These are phyloP conservation scores for Auxenochlorella protothecoides DNA, from an alignment of 139 green algal species.

Conservation along the genomic window DNA sequence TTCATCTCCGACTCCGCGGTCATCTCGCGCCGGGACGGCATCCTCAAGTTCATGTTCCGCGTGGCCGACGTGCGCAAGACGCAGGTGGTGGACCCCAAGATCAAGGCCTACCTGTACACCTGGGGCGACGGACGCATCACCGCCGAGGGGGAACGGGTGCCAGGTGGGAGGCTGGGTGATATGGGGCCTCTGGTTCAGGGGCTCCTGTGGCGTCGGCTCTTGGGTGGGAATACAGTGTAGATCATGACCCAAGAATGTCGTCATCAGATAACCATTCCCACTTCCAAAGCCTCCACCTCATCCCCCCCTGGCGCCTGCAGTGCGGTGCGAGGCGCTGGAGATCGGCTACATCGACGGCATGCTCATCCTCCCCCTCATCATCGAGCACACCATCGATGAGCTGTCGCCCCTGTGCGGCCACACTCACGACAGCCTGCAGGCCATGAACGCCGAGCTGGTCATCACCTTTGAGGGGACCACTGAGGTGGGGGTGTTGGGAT, in stretches of 20 bases:
- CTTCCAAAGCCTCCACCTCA: too few species aligned
- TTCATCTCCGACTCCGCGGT: slow-evolving; percentile 69
- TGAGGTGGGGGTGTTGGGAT: slow-evolving; percentile 26
- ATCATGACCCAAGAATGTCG: too few species aligned
- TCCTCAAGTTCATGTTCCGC: slow-evolving; percentile 88
- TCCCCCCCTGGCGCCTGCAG: neutral
- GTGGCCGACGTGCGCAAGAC: slow-evolving; percentile 65
- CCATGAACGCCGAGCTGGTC: slow-evolving; percentile 61
- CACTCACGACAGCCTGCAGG: slow-evolving; percentile 51
- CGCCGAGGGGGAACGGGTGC: slow-evolving; percentile 68
- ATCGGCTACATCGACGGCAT: slow-evolving; percentile 55
- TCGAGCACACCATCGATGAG: slow-evolving; percentile 84
- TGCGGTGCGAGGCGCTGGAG: slow-evolving; percentile 26
- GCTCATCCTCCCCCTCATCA: slow-evolving; percentile 67
- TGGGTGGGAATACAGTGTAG: too few species aligned
- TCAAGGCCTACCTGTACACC: slow-evolving; percentile 60
- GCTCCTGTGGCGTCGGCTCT: too few species aligned
- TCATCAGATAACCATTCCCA: too few species aligned
- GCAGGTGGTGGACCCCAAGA: slow-evolving; percentile 34
- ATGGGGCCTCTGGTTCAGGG: neutral
- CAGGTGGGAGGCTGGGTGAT: slow-evolving; percentile 10
- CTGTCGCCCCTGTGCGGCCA: slow-evolving; percentile 63
- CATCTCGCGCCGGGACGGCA: slow-evolving; percentile 67
- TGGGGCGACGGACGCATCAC: slow-evolving; percentile 58
- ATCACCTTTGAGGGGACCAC: slow-evolving; percentile 66